phyloP scores from a whole-genome alignment of 1,139 yeast species.

The Nakaseomyces bracarensis region DNA sequence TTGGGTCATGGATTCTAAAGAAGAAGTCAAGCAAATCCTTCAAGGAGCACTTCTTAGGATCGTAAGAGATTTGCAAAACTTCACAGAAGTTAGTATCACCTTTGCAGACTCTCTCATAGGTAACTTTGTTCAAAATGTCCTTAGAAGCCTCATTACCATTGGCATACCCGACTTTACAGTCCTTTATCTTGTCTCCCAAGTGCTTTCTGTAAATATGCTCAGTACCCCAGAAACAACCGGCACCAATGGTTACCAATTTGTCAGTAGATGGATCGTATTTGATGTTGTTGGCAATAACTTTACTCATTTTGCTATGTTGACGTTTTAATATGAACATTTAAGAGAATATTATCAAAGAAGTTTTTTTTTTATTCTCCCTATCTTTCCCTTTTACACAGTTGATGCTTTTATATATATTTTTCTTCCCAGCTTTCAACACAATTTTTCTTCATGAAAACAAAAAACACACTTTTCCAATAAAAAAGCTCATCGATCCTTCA shows the following conservation, averaged over 20 bases:
- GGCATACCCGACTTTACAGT: slow-evolving; percentile 80
- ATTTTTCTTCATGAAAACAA: background rate
- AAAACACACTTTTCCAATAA: background rate
- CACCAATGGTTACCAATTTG: slow-evolving; percentile 56
- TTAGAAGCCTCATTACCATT: slow-evolving; percentile 47
- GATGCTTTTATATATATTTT: too few relatives aligned
- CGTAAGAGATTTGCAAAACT: slow-evolving; percentile 71
- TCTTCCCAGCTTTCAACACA: too few relatives aligned
- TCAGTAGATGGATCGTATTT: slow-evolving; percentile 37
- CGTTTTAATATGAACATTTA: slow-evolving; percentile 2
- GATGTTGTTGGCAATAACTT: slow-evolving; percentile 27
- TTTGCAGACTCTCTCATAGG: slow-evolving; percentile 66
- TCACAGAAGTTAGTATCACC: slow-evolving; percentile 72
- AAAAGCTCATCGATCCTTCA: background rate
- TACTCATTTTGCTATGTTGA: slow-evolving; percentile 3
- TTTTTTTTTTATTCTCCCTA: background rate
- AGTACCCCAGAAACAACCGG: slow-evolving; percentile 95
- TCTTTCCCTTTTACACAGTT: background rate
- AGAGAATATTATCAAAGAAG: background rate
- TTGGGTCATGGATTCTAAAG: slow-evolving; percentile 85
- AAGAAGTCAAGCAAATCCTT: slow-evolving; percentile 70
- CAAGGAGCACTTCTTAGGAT: slow-evolving; percentile 53
- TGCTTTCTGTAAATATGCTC: slow-evolving; percentile 74
- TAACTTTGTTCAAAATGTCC: slow-evolving; percentile 41
- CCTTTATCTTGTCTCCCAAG: slow-evolving; percentile 50